Evolutionary conservation across 768 basidiomycete genomes (phyloP), one percentile per base, ranked within the genome.

Genomic region (Trametopsis cervina): DNA sequence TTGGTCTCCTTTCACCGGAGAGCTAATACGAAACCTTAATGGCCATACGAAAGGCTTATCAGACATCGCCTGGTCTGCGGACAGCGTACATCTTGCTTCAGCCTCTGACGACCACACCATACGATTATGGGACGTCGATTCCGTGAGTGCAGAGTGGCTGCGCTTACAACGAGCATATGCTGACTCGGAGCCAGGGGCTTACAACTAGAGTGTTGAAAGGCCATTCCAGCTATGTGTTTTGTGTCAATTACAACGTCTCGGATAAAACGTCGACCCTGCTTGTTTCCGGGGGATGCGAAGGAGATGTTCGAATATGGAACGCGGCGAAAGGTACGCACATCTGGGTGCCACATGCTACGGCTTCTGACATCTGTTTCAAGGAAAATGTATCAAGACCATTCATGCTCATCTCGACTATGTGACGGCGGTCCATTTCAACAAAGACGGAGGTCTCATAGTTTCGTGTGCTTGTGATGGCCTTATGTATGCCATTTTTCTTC

Each of bases 331-430:
- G 92, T 90, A 41, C 35, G 69, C 23, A 39, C 3, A 7, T 47
- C 50, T 35, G 20, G 13, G n/a, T n/a, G n/a, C n/a, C n/a, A n/a
- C n/a, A 23, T 18, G 22, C 22, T 40, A 45, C 18, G n/a, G n/a
- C n/a, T n/a, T n/a, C n/a, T n/a, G n/a, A n/a, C n/a, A 29, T n/a
- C 12, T 33, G 15, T 12, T 24, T 15, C 13, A 54, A 91, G 95
- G 91, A 17, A 87, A 80, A 60, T 87, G 83, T 58, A 74, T 90
- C 65, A 85, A 89, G 64, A 88, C 85, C 2, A 63, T 99, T 20
- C 89, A 91, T 52, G 95, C 91, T 0, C 95, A 98, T 63, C 73
- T 93, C 41, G 95, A 98, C 66, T 94, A 89, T 51, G 90, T 98
- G 22, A 94, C 92, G 11, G 88, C 89, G 2, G 92, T 97, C 2